Conservation (phyloP, 108 stramenopile genomes). For the Cyclostephanos tholiformis region DNA sequence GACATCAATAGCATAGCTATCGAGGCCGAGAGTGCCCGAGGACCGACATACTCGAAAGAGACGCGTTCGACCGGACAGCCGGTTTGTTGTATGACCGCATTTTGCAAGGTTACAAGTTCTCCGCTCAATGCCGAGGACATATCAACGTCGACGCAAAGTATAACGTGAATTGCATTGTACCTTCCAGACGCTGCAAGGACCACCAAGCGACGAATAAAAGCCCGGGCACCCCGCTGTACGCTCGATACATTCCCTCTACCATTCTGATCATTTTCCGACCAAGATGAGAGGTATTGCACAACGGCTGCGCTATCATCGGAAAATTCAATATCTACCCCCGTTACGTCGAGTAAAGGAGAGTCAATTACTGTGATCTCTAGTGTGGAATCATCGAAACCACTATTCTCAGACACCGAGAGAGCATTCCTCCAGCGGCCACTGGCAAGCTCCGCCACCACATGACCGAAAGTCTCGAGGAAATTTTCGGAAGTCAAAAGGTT, state of each 20-base stretch:
- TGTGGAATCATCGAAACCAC: conserved; percentile 4
- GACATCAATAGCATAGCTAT: conserved; percentile 38
- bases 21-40: conserved; percentile 47
- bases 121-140: conserved; percentile 27
- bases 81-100: conserved; percentile 49
- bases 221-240: conserved; percentile 21
- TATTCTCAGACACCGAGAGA: conserved; percentile 6
- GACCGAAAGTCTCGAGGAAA: conserved; percentile 65
- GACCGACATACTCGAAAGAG: conserved; percentile 48
- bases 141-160: conserved; percentile 56
- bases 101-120: conserved; percentile 56
- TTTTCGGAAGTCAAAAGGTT: conserved; percentile 63
- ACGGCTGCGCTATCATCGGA: conserved; percentile 50
- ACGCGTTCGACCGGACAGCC: conserved; percentile 37
- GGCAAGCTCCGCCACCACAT: conserved; percentile 52
- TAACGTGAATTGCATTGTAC: conserved; percentile 51
- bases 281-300: conserved; percentile 49
- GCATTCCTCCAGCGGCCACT: conserved; percentile 49
- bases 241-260: not conserved
- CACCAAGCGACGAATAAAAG: conserved; percentile 40
- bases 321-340: conserved; percentile 68
- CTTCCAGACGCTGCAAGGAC: conserved; percentile 54
- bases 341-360: conserved; percentile 55
- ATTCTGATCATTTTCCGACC: conserved; percentile 18
- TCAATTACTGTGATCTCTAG: conserved; percentile 48